phyloP scores from a whole-genome alignment of 2,329 filamentous ascomycete species.

The Cercospora brassicicola region DNA sequence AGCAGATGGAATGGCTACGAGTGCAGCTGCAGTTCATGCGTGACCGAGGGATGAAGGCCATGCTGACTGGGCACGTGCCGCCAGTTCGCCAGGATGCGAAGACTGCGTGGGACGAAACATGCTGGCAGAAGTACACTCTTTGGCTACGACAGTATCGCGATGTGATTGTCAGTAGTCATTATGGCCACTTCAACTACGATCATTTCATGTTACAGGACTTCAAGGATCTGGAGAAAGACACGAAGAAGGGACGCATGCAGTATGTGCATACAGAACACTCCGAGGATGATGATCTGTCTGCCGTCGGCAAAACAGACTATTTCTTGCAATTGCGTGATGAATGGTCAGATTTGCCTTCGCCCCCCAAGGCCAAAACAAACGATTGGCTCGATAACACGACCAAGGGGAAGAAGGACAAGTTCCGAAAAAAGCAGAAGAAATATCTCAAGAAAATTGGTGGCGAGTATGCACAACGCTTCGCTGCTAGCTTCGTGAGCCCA shows the following conservation, averaged over 20 bases:
- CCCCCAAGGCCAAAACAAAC: constrained; percentile 35
- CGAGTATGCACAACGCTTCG: constrained; percentile 79
- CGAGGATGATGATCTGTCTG: constrained; percentile 54
- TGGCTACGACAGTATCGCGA: constrained; percentile 91
- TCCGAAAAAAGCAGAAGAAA: constrained; percentile 55
- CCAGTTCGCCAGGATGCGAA: constrained; percentile 84
- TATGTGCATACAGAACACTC: constrained; percentile 15
- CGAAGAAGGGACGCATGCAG: constrained; percentile 46
- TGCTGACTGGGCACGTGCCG: constrained; percentile 90
- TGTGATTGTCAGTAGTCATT: constrained; percentile 75
- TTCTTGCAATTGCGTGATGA: constrained; percentile 70
- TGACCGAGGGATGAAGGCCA: constrained; percentile 84
- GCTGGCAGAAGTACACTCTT: constrained; percentile 95
- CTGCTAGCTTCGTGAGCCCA: constrained; percentile 75
- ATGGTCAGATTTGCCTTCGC: constrained; percentile 75
- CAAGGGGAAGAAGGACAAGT: constrained; percentile 43
- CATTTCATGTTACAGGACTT: constrained; percentile 93
- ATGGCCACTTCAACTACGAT: constrained; percentile 98
- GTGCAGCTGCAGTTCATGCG: constrained; percentile 84
- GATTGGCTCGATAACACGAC: constrained; percentile 30
- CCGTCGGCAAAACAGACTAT: constrained; percentile 73
- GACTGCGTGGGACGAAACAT: constrained; percentile 90
- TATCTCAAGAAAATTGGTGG: constrained; percentile 72
- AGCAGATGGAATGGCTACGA: constrained; percentile 94
- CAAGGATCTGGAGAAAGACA: constrained; percentile 66